A percentile compares a stretch with the other conserved stretches of the same genome.
Conservation (phyloP, 2,329 filamentous ascomycete genomes). For the Remersonia thermophila region DNA sequence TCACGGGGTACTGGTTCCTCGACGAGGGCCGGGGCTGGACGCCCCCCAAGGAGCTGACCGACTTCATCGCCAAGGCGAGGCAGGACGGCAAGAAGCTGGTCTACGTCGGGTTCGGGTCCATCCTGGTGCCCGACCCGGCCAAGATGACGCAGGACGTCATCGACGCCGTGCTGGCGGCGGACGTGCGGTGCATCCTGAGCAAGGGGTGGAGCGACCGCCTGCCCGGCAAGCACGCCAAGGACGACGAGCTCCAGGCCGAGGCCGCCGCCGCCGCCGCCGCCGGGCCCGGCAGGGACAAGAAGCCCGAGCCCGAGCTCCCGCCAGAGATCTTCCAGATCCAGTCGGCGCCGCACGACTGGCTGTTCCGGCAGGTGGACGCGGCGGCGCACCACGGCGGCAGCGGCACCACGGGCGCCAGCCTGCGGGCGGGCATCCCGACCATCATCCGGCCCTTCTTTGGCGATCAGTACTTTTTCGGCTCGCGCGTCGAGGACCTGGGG, state of each 20-base stretch:
- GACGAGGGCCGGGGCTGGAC: constrained; percentile 59
- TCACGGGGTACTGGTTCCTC: constrained; percentile 97
- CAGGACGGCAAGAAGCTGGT: constrained; percentile 80
- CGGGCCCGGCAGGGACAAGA: constrained; percentile 32
- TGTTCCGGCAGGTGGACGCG: constrained; percentile 87
- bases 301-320: constrained; percentile 58
- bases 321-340: constrained; percentile 79
- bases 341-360: constrained; percentile 88
- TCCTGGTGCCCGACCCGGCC: constrained; percentile 80
- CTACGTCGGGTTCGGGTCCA: constrained; percentile 94
- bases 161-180: constrained; percentile 78
- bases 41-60: constrained; percentile 61
- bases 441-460: constrained; percentile 96
- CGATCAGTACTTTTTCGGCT: constrained; percentile 93
- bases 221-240: constrained; percentile 3
- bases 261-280: no score
- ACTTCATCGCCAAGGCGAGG: constrained; percentile 75
- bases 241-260: constrained; percentile 36
- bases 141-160: constrained; percentile 89
- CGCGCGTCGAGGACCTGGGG: constrained; percentile 79
- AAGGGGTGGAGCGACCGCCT: constrained; percentile 92
- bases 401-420: constrained; percentile 85
- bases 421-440: constrained; percentile 82
- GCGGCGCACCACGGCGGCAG: constrained; percentile 90
- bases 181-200: constrained; percentile 85